Base-by-base conservation (phyloP, 2,329 filamentous ascomycete species). In the Botryosphaeria agaves region DNA sequence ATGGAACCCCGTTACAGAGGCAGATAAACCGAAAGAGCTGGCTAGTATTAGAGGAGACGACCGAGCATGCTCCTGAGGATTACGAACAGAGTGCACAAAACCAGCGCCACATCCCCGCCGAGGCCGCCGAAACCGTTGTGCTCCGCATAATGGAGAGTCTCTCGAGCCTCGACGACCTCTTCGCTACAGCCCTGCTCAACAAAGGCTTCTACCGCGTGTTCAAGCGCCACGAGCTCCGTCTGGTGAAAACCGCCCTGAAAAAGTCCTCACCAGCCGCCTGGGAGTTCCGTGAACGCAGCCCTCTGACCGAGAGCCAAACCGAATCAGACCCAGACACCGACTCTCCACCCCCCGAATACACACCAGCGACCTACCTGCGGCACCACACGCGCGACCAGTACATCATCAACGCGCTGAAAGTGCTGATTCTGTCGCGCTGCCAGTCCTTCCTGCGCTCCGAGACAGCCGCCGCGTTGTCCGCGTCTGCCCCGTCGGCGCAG, bases 181-280 rank as follows among this genome's bases (percentile, higher is more conserved):
- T 69, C 39, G 58, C 59, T 19, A 55, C 62, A 3, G 66, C 65
- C 4, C 48, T 63, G 5, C 53, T 71, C 28, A 71, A 66, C 42
- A 57, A 55, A 28, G 62, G 61, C 14, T 72, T 72, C 47, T 70
- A 70, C 40, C 53, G 53, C 3, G 58, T 69, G 0, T 74, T 68
- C 48, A 70, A 72, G 42, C 50, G 56, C 14, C 56, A 72, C 39
- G 67, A 73, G 38, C 49, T 72, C 28, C 44, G 53, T 0, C 50
- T 73, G 3, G 59, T 72, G 32, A 64, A 63, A 29, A 51, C 48
- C 5, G 57, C 65, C 1, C 43, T 69, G 3, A 59, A 53, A 30
- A 63, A 59, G 28, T 61, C 64, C 52, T 72, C 66, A 2, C 58
- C 67, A 5, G 57, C 70, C 1, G 68, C 67, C 1, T 73, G 66